Conservation (phyloP, 306 rosid species). For the Potentilla sterilis region DNA sequence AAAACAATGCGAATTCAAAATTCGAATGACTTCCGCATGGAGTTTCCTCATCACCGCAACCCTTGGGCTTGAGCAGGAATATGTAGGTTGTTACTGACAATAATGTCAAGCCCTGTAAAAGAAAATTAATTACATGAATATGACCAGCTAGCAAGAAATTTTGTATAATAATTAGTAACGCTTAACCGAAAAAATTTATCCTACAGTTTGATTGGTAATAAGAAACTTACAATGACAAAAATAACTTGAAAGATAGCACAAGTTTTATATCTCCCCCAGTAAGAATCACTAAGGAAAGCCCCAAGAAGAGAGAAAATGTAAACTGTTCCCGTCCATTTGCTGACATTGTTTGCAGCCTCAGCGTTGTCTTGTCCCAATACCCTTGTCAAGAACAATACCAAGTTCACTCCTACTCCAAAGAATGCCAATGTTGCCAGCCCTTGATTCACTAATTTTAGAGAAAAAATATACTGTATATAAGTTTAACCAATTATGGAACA, state of each 20-base stretch:
- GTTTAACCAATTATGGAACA: background rate
- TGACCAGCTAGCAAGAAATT: no score
- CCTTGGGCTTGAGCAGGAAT: constrained; percentile 56
- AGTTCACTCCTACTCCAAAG: constrained; percentile 78
- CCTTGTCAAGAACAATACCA: constrained; percentile 64
- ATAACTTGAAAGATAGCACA: constrained; percentile 68
- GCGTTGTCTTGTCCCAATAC: constrained; percentile 82
- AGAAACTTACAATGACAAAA: constrained; percentile 56
- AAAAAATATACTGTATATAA: background rate
- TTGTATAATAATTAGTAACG: no score
- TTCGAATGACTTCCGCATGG: constrained; percentile 52
- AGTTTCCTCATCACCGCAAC: constrained; percentile 57
- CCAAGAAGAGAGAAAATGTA: constrained; percentile 80
- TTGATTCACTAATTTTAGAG: constrained; percentile 54
- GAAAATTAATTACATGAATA: background rate
- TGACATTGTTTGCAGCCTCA: constrained; percentile 68
- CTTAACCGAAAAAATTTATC: no score
- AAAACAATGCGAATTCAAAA: constrained; percentile 36
- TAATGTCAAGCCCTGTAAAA: constrained; percentile 53
- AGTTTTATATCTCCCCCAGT: constrained; percentile 73
- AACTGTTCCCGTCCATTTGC: constrained; percentile 85
- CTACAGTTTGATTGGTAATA: background rate
- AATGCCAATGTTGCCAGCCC: constrained; percentile 82
- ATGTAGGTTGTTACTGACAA: constrained; percentile 57
- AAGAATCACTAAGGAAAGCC: constrained; percentile 79